phyloP scores from a whole-genome alignment of 2,329 filamentous ascomycete genomes.

The Exophiala spinifera region DNA sequence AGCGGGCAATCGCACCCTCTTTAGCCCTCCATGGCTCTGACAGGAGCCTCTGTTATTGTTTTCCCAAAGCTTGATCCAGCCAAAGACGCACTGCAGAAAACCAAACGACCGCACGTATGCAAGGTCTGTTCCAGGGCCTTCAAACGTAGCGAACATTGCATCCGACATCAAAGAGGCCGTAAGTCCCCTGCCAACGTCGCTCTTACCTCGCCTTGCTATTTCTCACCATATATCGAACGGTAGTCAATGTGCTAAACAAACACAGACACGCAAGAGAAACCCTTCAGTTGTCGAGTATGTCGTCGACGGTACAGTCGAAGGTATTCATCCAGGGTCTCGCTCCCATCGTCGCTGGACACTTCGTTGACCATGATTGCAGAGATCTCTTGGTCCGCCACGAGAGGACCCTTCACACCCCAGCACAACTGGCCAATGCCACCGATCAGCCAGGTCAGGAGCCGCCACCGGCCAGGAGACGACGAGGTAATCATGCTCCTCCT shows the following conservation, averaged over 20 bases:
- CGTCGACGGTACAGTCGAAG: constrained; percentile 36
- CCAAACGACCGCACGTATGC: constrained; percentile 28
- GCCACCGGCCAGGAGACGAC: no score
- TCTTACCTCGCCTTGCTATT: not conserved
- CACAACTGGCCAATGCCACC: constrained; percentile 26
- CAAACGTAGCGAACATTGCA: constrained; percentile 37
- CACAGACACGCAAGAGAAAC: constrained; percentile 34
- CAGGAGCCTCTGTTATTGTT: constrained; percentile 17
- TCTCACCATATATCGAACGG: no score
- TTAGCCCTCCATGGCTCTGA: constrained; percentile 10
- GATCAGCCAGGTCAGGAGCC: constrained; percentile 11
- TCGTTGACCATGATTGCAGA: constrained; percentile 21
- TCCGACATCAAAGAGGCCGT: constrained; percentile 36
- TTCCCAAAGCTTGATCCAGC: constrained; percentile 17
- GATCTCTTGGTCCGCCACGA: constrained; percentile 39
- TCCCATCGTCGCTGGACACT: not conserved
- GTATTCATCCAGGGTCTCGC: constrained; percentile 20
- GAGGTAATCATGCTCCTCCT: no score
- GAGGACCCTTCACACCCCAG: constrained; percentile 34
- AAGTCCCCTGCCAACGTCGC: constrained; percentile 8
- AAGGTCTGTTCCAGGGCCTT: constrained; percentile 34
- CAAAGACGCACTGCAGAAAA: constrained; percentile 13
- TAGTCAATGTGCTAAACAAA: no score
- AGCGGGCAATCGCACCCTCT: not conserved
- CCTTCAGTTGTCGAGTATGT: constrained; percentile 36